phyloP scores from a whole-genome alignment of 2,329 filamentous ascomycete species.

The Penicillium fuscoglaucum region DNA sequence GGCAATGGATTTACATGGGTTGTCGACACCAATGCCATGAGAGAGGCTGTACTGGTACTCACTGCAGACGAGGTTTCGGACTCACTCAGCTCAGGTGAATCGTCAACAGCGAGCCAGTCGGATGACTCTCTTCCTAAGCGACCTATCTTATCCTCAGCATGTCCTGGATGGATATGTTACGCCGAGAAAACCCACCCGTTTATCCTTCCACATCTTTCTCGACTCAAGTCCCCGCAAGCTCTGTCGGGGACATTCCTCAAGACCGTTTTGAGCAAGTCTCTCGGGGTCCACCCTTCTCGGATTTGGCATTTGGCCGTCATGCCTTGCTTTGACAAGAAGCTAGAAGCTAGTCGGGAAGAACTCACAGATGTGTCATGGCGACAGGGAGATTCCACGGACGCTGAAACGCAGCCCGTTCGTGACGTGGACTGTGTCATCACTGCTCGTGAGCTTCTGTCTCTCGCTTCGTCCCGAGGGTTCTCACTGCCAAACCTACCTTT shows the following conservation, averaged over 20 bases:
- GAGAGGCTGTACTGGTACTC: slow-evolving; percentile 79
- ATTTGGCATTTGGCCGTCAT: slow-evolving; percentile 97
- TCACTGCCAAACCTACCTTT: slow-evolving; percentile 72
- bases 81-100: slow-evolving; percentile 26
- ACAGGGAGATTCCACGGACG: slow-evolving; percentile 26
- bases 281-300: slow-evolving; percentile 70
- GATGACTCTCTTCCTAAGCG: slow-evolving; percentile 36
- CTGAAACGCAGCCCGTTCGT: slow-evolving; percentile 58
- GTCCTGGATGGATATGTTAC: slow-evolving; percentile 98
- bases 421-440: slow-evolving; percentile 99
- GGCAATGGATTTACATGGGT: slow-evolving; percentile 84
- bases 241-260: slow-evolving; percentile 88
- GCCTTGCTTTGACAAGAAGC: slow-evolving; percentile 99
- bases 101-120: slow-evolving; percentile 14
- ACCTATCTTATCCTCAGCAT: slow-evolving; percentile 74
- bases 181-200: slow-evolving; percentile 97
- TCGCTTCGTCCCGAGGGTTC: slow-evolving; percentile 77
- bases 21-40: slow-evolving; percentile 80
- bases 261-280: slow-evolving; percentile 71
- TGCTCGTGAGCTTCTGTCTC: slow-evolving; percentile 86
- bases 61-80: slow-evolving; percentile 69
- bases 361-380: slow-evolving; percentile 78
- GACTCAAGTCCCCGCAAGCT: slow-evolving; percentile 91
- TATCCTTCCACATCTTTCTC: slow-evolving; percentile 85
- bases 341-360: slow-evolving; percentile 91